Conservation (phyloP, 2,329 filamentous ascomycete genomes). For the Allantophomopsis cytisporea region DNA sequence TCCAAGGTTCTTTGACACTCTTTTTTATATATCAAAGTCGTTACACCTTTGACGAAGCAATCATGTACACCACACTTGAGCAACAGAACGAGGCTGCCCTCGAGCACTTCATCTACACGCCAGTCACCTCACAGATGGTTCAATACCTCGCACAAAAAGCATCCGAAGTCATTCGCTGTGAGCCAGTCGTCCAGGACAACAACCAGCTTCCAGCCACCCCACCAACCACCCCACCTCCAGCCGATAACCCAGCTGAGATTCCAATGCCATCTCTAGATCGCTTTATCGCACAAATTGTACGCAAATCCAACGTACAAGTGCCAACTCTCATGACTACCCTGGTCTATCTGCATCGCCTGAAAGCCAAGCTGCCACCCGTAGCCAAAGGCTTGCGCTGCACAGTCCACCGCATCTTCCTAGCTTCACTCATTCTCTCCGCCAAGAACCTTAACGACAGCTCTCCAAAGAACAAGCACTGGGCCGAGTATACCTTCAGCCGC, state of each 20-base stretch:
- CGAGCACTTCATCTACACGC: slow-evolving; percentile 67
- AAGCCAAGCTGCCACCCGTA: slow-evolving; percentile 75
- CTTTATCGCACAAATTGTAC: slow-evolving; percentile 86
- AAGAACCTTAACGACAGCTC: slow-evolving; percentile 99
- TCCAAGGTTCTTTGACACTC: too few relatives aligned
- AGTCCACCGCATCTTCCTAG: slow-evolving; percentile 93
- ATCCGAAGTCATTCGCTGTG: slow-evolving; percentile 67
- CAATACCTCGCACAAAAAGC: slow-evolving; percentile 62
- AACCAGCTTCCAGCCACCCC: slow-evolving; percentile 21
- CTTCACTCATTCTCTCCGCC: slow-evolving; percentile 70
- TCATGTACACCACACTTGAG: too few relatives aligned
- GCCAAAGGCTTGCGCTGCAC: slow-evolving; percentile 95
- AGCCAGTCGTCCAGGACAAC: slow-evolving; percentile 40
- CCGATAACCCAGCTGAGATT: slow-evolving; percentile 31
- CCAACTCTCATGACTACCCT: slow-evolving; percentile 94
- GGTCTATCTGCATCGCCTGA: slow-evolving; percentile 81
- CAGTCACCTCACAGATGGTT: slow-evolving; percentile 67
- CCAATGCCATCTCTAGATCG: slow-evolving; percentile 68
- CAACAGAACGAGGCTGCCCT: slow-evolving; percentile 54
- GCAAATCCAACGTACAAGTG: slow-evolving; percentile 90
- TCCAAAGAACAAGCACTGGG: slow-evolving; percentile 99
- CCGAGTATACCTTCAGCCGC: slow-evolving; percentile 72
- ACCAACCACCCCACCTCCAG: slow-evolving; percentile 29
- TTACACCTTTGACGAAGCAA: too few relatives aligned
- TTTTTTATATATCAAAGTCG: too few relatives aligned